Base-by-base conservation (phyloP, 805 yeast species). In the Yarrowia sp. region DNA sequence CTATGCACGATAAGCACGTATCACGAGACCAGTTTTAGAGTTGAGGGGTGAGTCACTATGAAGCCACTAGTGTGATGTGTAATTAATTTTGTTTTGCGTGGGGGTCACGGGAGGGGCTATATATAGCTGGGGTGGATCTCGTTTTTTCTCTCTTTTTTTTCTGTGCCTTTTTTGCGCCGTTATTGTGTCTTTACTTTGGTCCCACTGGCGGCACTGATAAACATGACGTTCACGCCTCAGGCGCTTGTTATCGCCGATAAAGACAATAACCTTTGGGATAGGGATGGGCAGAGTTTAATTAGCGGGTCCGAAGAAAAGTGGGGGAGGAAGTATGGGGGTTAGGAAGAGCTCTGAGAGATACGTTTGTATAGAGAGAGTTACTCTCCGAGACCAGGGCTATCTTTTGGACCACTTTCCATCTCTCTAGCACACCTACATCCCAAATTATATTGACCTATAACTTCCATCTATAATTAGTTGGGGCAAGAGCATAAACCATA, bases 171-270 rank as follows among this genome's bases (percentile, higher is more conserved):
- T n/a, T n/a, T n/a, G n/a, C n/a, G n/a, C n/a, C n/a, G n/a, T n/a
- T n/a, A n/a, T n/a, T n/a, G n/a, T n/a, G n/a, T n/a, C n/a, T n/a
- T n/a, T n/a, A n/a, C n/a, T n/a, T n/a, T n/a, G n/a, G n/a, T n/a
- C n/a, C n/a, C n/a, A n/a, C n/a, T n/a, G n/a, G n/a, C n/a, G n/a
- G n/a, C n/a, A 16, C 32, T 17, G 33, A n/a, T 46, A n/a, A 28
- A 46, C 21, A 28, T 32, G 54, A 26, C 38, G 32, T 12, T 14
- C 17, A 48, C 54, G 28, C 28, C 54, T 32, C 38, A 48, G 36
- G 54, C 54, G 38, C 54, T 48, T 32, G 54, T 48, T 48, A 48
- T 48, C 54, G 54, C 54, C 38, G 54, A 48, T 48, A 48, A 48
- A 48, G 38, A n/a, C n/a, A 8, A 48, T 48, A 48, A 48, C 21